A percentile compares a stretch with the other conserved stretches of the same genome.
These are phyloP conservation scores for Fusarium caatingaense DNA, from an alignment of 2,329 filamentous ascomycete species.

Conservation along the genomic window DNA sequence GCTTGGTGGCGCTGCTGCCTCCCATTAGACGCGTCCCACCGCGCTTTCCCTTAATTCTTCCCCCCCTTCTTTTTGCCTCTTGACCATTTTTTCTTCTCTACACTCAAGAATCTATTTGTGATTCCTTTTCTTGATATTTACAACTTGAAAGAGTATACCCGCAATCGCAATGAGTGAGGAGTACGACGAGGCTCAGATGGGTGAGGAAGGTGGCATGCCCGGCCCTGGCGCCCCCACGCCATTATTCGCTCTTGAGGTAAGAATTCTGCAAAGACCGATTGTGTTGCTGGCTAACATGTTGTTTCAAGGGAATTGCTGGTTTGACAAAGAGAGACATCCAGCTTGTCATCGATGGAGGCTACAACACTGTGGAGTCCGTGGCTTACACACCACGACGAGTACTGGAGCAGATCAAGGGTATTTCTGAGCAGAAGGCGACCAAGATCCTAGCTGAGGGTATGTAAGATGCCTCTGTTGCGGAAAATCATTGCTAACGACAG, in stretches of 20 bases:
- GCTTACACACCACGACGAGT: slow-evolving; percentile 88
- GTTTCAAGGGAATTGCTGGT: slow-evolving; percentile 79
- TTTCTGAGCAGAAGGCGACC: slow-evolving; percentile 94
- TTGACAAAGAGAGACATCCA: slow-evolving; percentile 97
- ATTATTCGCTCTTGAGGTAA: slow-evolving; percentile 84
- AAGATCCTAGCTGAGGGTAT: slow-evolving; percentile 91
- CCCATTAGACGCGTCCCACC: slow-evolving; percentile 50
- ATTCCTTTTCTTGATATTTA: neutral
- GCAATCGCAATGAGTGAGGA: slow-evolving; percentile 59
- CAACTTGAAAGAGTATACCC: neutral
- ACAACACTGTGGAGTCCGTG: slow-evolving; percentile 93
- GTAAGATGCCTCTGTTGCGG: slow-evolving; percentile 12
- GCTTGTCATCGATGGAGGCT: slow-evolving; percentile 89
- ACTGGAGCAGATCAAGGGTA: slow-evolving; percentile 96
- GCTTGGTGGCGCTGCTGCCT: slow-evolving; percentile 43
- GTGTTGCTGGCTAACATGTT: slow-evolving; percentile 19
- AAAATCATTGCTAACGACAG: slow-evolving; percentile 20
- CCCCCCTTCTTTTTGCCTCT: slow-evolving; percentile 27
- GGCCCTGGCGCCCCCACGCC: slow-evolving; percentile 96
- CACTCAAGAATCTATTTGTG: neutral
- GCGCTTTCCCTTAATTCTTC: slow-evolving; percentile 45
- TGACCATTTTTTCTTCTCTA: slow-evolving; percentile 15
- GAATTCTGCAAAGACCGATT: slow-evolving; percentile 37
- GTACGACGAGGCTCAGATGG: slow-evolving; percentile 73
- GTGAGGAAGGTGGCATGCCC: slow-evolving; percentile 77